These are phyloP conservation scores for Hawksworthiomyces lignivorus DNA, from an alignment of 2,329 filamentous ascomycete species.

Conservation along the genomic window DNA sequence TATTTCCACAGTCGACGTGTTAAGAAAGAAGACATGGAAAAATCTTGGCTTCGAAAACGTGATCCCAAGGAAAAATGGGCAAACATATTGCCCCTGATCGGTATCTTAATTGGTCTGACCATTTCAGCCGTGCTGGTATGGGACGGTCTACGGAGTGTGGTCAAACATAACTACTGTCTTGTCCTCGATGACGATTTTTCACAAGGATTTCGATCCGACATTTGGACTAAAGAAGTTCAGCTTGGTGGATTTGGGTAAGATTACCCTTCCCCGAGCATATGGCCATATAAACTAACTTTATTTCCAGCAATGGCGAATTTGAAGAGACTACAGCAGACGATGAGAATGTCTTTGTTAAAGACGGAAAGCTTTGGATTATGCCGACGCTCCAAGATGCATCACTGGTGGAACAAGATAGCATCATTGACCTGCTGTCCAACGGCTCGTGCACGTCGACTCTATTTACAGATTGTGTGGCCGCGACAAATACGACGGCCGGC, in stretches of 20 bases:
- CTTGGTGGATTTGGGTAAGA: conserved; percentile 69
- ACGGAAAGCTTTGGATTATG: conserved; percentile 65
- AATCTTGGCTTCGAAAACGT: conserved; percentile 67
- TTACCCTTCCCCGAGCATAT: background rate
- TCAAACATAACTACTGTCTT: conserved; percentile 65
- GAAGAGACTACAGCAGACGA: conserved; percentile 64
- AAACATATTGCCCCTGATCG: conserved; percentile 68
- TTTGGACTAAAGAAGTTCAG: conserved; percentile 71
- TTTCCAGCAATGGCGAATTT: conserved; percentile 67
- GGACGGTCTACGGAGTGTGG: conserved; percentile 64
- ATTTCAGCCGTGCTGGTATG: conserved; percentile 66
- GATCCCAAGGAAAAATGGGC: conserved; percentile 82
- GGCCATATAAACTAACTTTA: background rate
- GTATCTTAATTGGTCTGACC: conserved; percentile 59
- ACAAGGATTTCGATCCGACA: conserved; percentile 45
- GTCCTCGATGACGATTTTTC: conserved; percentile 61
- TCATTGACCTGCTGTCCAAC: conserved; percentile 59
- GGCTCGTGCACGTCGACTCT: conserved; percentile 59
- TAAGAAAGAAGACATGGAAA: conserved; percentile 63
- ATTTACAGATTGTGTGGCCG: conserved; percentile 55
- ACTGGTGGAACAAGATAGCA: conserved; percentile 57
- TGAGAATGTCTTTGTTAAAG: conserved; percentile 66
- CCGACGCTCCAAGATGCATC: conserved; percentile 66
- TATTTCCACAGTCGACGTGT: conserved; percentile 71
- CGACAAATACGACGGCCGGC: conserved; percentile 62